A percentile compares a stretch with the other conserved stretches of the same genome.
Conservation (phyloP, 305 asterid species). For the Solanum hybrid region DNA sequence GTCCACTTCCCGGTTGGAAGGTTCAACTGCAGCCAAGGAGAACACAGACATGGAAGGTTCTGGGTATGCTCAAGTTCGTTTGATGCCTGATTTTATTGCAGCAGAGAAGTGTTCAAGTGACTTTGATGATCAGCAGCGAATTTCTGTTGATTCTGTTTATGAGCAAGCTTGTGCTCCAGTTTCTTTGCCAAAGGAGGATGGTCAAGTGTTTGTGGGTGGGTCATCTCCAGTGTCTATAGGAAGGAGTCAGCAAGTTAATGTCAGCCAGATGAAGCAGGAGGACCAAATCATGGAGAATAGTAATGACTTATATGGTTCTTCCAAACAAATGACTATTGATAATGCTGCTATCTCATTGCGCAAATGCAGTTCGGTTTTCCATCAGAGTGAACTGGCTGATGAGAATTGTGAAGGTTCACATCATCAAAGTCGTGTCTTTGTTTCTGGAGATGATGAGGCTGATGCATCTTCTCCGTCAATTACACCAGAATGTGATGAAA, state of each 20-base stretch:
- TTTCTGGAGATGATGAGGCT: constrained; percentile 48
- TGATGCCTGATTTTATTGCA: not conserved
- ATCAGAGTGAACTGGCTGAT: constrained; percentile 22
- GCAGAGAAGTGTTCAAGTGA: constrained; percentile 9
- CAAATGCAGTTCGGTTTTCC: constrained; percentile 7
- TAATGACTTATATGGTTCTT: constrained; percentile 26
- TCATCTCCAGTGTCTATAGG: constrained; percentile 26
- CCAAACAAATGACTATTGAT: constrained; percentile 8
- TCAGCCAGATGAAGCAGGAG: constrained; percentile 28
- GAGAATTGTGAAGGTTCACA: constrained; percentile 29
- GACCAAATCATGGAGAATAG: constrained; percentile 13
- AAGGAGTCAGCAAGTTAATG: constrained; percentile 27
- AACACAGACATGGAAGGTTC: constrained; percentile 10
- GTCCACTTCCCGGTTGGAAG: constrained; percentile 4
- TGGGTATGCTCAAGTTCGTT: not conserved
- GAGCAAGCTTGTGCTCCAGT: constrained; percentile 27
- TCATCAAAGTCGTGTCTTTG: constrained; percentile 25
- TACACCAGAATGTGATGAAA: constrained; percentile 38
- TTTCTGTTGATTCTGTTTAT: constrained; percentile 22
- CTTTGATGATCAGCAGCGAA: constrained; percentile 16
- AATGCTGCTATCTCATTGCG: not conserved
- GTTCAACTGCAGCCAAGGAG: constrained; percentile 6
- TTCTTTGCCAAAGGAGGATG: constrained; percentile 42
- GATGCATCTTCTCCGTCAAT: constrained; percentile 39
- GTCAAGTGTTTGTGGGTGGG: constrained; percentile 24